Base-by-base conservation (phyloP, 2,329 filamentous ascomycete species). In the Myriangium duriaei region DNA sequence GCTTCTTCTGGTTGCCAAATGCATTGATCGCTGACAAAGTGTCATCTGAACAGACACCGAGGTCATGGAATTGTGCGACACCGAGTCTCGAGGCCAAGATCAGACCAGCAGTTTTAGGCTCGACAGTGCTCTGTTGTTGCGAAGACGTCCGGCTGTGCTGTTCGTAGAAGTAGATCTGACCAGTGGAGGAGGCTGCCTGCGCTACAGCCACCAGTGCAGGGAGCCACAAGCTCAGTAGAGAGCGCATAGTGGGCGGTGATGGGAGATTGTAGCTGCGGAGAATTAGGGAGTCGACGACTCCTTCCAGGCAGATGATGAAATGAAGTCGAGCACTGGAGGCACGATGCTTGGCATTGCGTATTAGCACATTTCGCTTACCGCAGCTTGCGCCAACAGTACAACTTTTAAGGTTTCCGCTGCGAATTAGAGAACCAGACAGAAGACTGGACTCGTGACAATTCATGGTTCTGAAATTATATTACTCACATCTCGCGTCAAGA, bases 51-150 rank as follows among this genome's bases (percentile, higher is more conserved):
- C 54, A 46, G 42, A 60, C 46, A 41, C 60, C 55, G 33, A 66
- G 51, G 15, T 55, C 51, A 46, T 71, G 66, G 52, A 61, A 70
- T 38, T 61, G 58, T 37, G 67, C 64, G 21, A 71, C 54, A 12
- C 66, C 67, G 16, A 69, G 58, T 48, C 66, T 55, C 51, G 68
- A 63, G 34, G 68, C 67, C 42, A 71, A 49, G 34, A 71, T 60
- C 41, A 71, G 51, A 50, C 67, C 59, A 46, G 68, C 65, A 28
- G 62, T 61, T 39, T 62, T 57, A 11, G 39, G 34, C 28, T 13
- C 33, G n/a, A 39, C 32, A 13, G 26, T 37, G 28, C 28, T 30
- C 28, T 38, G 26, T 10, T 37, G 33, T 15, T 42, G 32, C 11
- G 42, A 44, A 11, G 34, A 17, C 31, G 35, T 39, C 42, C 24